Percentiles rank a stretch among this genome's conserved stretches.
These are phyloP conservation scores for Luffa aegyptiaca DNA, from an alignment of 306 rosid genomes.

Conservation along the genomic window DNA sequence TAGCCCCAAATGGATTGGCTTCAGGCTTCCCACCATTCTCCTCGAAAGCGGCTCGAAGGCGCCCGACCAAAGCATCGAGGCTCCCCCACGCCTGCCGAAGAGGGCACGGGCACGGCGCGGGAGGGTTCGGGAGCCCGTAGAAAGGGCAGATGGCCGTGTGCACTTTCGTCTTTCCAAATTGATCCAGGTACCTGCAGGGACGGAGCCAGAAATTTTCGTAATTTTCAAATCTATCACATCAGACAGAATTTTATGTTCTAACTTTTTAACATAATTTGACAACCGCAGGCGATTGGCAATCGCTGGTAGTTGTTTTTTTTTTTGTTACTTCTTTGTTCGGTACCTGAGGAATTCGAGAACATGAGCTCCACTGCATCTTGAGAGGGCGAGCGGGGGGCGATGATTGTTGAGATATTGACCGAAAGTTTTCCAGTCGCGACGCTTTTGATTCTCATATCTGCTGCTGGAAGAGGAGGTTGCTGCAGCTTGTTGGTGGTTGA, in stretches of 20 bases:
- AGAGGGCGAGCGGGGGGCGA: constrained; percentile 10
- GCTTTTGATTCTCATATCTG: constrained; percentile 14
- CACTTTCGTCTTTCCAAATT: constrained; percentile 14
- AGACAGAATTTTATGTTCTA: neutral
- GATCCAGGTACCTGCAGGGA: neutral
- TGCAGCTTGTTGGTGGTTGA: neutral
- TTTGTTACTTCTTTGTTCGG: neutral
- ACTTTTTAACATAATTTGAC: too few species aligned
- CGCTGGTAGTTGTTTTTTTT: too few species aligned
- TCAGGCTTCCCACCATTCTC: constrained; percentile 13
- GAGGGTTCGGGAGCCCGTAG: constrained; percentile 5
- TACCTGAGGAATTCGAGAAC: constrained; percentile 17
- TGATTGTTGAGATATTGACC: constrained; percentile 14
- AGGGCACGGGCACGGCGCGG: constrained; percentile 11
- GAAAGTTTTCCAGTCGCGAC: constrained; percentile 15
- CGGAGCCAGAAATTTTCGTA: neutral
- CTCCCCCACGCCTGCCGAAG: constrained; percentile 15
- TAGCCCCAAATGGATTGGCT: constrained; percentile 14
- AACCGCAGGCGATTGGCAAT: too few species aligned
- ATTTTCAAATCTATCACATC: neutral
- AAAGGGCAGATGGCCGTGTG: constrained; percentile 8
- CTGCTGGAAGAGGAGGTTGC: constrained; percentile 7
- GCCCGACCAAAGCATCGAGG: constrained; percentile 12
- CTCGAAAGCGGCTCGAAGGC: constrained; percentile 10
- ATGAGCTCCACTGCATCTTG: constrained; percentile 12